Evolutionary conservation across 2,329 filamentous ascomycete species (phyloP).

Genomic region (Hypoxylon sp.): DNA sequence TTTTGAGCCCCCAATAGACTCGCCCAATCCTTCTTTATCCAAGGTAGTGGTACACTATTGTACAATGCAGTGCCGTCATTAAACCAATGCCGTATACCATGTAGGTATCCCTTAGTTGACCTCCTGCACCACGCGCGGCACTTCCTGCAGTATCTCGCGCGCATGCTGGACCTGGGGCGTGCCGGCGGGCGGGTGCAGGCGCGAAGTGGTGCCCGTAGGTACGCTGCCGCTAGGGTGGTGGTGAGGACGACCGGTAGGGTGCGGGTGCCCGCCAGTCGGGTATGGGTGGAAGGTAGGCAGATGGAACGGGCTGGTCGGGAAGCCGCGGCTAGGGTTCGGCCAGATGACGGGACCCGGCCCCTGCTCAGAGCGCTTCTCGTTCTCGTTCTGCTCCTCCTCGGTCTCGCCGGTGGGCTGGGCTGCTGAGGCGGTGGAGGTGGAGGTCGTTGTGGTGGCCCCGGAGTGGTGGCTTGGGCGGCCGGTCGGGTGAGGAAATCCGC

Average conservation of each 20-base stretch:
- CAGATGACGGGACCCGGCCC: not conserved
- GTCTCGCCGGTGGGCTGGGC: not conserved
- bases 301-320: not conserved
- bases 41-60: conserved; percentile 8
- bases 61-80: conserved; percentile 3
- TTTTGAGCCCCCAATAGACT: not conserved
- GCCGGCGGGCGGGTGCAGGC: not conserved
- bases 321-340: not conserved
- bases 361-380: not conserved
- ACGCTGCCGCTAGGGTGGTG: not conserved
- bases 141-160: conserved; percentile 24
- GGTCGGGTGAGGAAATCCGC: conserved; percentile 23
- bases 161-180: not conserved
- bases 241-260: conserved; percentile 2
- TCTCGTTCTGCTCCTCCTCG: not conserved
- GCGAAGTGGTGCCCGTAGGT: not conserved
- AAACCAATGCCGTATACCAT: not conserved
- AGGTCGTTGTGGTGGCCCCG: not conserved
- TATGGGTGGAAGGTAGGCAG: not conserved
- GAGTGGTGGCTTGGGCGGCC: not conserved
- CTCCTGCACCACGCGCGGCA: conserved; percentile 24
- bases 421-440: not conserved
- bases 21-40: not conserved
- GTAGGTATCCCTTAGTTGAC: conserved; percentile 12
- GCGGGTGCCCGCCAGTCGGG: conserved; percentile 20